Evolutionary conservation across 2,329 filamentous ascomycete genomes (phyloP).

Genomic region (Aspergillus quadricinctus): DNA sequence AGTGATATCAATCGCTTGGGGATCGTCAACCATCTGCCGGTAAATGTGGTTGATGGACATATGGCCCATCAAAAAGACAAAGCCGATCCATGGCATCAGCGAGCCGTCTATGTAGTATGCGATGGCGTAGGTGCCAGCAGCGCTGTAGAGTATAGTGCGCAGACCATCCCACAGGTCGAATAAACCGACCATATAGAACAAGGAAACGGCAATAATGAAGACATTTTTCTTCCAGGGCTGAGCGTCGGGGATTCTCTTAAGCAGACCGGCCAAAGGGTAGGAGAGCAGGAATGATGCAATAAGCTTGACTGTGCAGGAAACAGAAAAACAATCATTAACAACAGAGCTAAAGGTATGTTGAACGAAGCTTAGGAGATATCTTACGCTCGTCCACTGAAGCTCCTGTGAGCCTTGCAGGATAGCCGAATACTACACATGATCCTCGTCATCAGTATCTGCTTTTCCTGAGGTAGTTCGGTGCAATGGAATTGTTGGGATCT

Average conservation of each 20-base stretch:
- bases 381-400: conserved; percentile 62
- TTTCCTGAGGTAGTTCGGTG: conserved; percentile 11
- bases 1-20: conserved; percentile 76
- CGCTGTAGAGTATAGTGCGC: conserved; percentile 72
- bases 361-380: conserved; percentile 9
- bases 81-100: conserved; percentile 97
- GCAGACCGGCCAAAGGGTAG: conserved; percentile 79
- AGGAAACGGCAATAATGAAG: conserved; percentile 73
- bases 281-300: conserved; percentile 86
- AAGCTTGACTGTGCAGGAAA: conserved; percentile 68
- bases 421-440: conserved; percentile 53
- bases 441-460: conserved; percentile 8
- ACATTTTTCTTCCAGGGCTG: conserved; percentile 80
- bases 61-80: conserved; percentile 91
- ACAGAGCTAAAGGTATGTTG: background rate
- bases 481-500: conserved; percentile 2
- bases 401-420: conserved; percentile 54
- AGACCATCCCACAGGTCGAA: conserved; percentile 89
- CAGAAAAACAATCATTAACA: background rate
- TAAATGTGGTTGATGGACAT: conserved; percentile 86
- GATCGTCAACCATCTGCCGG: conserved; percentile 66
- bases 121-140: conserved; percentile 75
- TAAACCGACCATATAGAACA: conserved; percentile 90
- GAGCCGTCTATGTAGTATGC: conserved; percentile 78
- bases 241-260: conserved; percentile 86